Percentiles rank a stretch among this genome's conserved stretches.
phyloP scores from a whole-genome alignment of 2,329 filamentous ascomycete genomes.

The Cladosporium sp. region DNA sequence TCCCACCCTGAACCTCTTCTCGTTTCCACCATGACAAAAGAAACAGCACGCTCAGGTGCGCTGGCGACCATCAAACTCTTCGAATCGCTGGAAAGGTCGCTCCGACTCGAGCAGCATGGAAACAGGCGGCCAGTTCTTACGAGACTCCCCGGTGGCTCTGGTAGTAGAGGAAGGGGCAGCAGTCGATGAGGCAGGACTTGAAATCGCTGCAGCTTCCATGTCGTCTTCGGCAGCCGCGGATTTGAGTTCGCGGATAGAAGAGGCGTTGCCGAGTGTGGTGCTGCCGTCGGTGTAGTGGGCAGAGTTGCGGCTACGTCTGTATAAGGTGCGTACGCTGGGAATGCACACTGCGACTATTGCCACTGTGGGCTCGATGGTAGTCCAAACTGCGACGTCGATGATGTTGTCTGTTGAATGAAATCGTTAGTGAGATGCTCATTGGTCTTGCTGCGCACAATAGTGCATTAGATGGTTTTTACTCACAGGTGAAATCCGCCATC shows the following conservation, averaged over 20 bases:
- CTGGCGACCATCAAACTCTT: slow-evolving; percentile 15
- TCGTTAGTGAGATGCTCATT: not conserved
- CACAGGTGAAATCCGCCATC: slow-evolving; percentile 21
- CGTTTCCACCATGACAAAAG: not conserved
- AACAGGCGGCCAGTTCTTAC: slow-evolving; percentile 14
- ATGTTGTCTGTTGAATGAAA: not conserved
- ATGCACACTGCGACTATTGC: slow-evolving; percentile 24
- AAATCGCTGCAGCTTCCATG: not conserved
- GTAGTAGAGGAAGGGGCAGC: not conserved
- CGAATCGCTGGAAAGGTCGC: slow-evolving; percentile 19
- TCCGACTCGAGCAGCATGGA: slow-evolving; percentile 16
- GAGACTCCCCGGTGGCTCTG: not conserved
- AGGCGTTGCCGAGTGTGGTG: slow-evolving; percentile 4
- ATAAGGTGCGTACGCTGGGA: slow-evolving; percentile 17
- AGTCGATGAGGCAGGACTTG: not conserved
- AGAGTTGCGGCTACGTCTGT: slow-evolving; percentile 15
- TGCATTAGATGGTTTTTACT: not conserved
- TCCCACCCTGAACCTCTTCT: not conserved
- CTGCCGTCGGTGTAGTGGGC: slow-evolving; percentile 9
- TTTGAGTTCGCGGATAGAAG: slow-evolving; percentile 17
- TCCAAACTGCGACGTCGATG: slow-evolving; percentile 23
- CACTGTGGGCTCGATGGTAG: slow-evolving; percentile 24
- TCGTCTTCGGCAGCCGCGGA: slow-evolving; percentile 1
- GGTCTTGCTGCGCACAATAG: not conserved
- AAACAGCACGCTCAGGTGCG: not conserved